phyloP scores from a whole-genome alignment of 129 eudicot genomes.

The Escallonia rubra region DNA sequence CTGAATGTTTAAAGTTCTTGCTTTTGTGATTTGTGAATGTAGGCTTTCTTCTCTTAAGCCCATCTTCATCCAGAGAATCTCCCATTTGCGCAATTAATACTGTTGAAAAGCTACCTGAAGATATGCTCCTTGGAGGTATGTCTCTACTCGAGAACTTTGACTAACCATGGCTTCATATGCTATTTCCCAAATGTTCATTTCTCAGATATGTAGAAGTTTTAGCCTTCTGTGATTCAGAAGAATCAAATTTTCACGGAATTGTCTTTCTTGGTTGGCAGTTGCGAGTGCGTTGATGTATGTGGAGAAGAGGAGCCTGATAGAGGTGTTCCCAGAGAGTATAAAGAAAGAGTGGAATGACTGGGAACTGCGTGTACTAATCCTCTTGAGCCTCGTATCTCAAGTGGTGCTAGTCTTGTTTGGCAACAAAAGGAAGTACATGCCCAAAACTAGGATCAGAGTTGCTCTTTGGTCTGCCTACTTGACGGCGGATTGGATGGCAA shows the following conservation, averaged over 20 bases:
- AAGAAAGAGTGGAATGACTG: conserved; percentile 33
- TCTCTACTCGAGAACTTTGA: too few species aligned
- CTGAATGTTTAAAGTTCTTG: too few species aligned
- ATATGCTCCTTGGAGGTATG: too few species aligned
- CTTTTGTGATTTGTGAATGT: too few species aligned
- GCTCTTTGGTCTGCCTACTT: conserved; percentile 47
- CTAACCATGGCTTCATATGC: too few species aligned
- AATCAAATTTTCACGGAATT: background rate
- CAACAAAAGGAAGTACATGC: conserved; percentile 27
- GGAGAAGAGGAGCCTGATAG: conserved; percentile 24
- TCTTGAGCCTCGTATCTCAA: conserved; percentile 37
- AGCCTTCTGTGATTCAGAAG: too few species aligned
- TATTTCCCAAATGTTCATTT: too few species aligned
- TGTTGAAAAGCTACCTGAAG: too few species aligned
- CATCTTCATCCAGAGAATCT: too few species aligned
- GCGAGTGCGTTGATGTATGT: conserved; percentile 20
- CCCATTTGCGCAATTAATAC: too few species aligned
- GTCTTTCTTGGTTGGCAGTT: conserved; percentile 10
- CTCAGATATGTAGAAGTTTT: too few species aligned
- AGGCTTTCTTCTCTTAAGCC: too few species aligned
- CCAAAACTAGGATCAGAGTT: conserved; percentile 29
- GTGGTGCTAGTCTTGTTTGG: conserved; percentile 29
- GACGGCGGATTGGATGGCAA: conserved; percentile 45
- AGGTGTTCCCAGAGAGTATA: conserved; percentile 27
- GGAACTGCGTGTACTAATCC: conserved; percentile 37